Base-by-base conservation (phyloP, 2,329 filamentous ascomycete genomes). In the Ilyonectria sp. region DNA sequence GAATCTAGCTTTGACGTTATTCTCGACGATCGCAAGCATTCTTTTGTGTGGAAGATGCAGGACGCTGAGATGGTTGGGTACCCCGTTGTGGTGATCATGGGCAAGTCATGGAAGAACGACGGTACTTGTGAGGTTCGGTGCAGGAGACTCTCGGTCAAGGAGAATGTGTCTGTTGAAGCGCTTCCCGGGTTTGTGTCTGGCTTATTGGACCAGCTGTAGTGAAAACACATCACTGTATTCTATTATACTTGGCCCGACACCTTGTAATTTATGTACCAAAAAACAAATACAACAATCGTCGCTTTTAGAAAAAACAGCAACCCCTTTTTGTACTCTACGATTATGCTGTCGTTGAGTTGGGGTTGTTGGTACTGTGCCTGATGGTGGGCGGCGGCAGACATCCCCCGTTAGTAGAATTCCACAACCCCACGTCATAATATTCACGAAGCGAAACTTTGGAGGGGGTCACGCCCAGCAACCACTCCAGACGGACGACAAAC, bases 51-150 rank as follows among this genome's bases (percentile, higher is more conserved):
- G 93, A 98, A 97, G 79, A 84, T 98, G 77, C 90, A 90, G 43
- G 96, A 99, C 81, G 96, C 95, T 1, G 95, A 98, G 79, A 79
- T 96, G 65, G 89, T 95, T 61, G 96, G 96, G 3, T 97, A 97
- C 78, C 95, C 95, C 0, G 85, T 98, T 13, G 86, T 95, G 9
- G 85, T 98, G 13, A 86, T 98, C 2, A 80, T 98, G 35, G 95
- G 95, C 0, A 91, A 88, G 69, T 84, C 84, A 4, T 97, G 93
- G 91, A 83, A 76, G 50, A 82, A 86, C 43, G 82, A 85, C 2
- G 82, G 83, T 50, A 79, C 83, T n/a, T 88, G 92, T 43, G 94
- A 97, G 79, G 88, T 97, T 33, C 94, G 97, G 77, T 95, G 94
- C 80, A 87, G 93, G 66, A 86, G 87, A 63, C 82, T 95, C 29